Evolutionary conservation across 2,329 filamentous ascomycete genomes (phyloP), one percentile per base, ranked within the genome.

Genomic region (Pseudopyricularia cyperi): DNA sequence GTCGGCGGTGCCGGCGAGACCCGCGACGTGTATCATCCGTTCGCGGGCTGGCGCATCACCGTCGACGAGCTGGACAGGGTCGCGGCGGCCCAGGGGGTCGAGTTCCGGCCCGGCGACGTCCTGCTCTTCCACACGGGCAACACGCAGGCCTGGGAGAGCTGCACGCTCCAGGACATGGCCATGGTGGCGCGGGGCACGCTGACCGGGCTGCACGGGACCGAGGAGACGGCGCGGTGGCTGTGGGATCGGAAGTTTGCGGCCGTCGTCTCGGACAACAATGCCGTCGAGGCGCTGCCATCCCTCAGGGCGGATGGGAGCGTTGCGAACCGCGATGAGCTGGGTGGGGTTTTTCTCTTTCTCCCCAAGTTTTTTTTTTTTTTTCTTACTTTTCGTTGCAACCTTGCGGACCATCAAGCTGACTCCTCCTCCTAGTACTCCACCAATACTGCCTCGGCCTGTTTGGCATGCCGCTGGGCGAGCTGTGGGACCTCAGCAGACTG

Each of bases 161-260:
- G 72, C 8, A 65, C 61, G 1, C 59, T 61, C 0, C 63, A 65
- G 2, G 64, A 66, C 9, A 58, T 69, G 9, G 60, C 55, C 7
- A 68, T 68, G 53, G 57, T 71, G 50, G 53, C 59, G 9, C 52
- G 55, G 0, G 52, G 30, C 3, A 65, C 55, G 14, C 50, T 44
- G 19, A 50, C 46, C 24, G 65, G 75, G 7, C 59, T 74, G 44
- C 67, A 79, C 37, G 74, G 71, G 0, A 60, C 59, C 2, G 65
- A 77, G 48, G 73, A 74, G 46, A 73, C 82, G 4, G 67, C 79
- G 7, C 74, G 77, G 51, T 88, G 83, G 82, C 56, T 87, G 54
- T 83, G 85, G 68, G 80, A 87, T 59, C 77, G 74, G 57, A 80
- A 82, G 51, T 87, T 88, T 57, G 71, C 82, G 0, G 79, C 77